Evolutionary conservation across 192 early-diverging fungal genomes (phyloP).

Genomic region (Podila horticola): DNA sequence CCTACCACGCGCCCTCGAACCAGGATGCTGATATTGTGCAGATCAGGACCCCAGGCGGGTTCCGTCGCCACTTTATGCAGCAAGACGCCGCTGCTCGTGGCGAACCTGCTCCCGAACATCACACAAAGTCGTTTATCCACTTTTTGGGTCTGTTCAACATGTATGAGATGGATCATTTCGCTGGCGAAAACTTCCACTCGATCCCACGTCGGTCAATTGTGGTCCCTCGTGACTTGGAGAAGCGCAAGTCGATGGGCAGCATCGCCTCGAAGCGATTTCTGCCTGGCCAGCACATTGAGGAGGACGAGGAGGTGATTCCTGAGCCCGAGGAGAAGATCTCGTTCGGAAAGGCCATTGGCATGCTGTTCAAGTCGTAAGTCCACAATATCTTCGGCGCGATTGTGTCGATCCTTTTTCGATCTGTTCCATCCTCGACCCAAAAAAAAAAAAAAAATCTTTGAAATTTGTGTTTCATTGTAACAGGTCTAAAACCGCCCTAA

Average conservation of each 20-base stretch:
- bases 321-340: constrained; percentile 41
- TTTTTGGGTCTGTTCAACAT: constrained; percentile 44
- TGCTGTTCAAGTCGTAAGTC: constrained; percentile 65
- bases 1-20: constrained; percentile 25
- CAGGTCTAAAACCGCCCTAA: too few species aligned
- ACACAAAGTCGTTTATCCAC: constrained; percentile 39
- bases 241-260: constrained; percentile 12
- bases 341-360: constrained; percentile 53
- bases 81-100: constrained; percentile 70
- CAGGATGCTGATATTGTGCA: constrained; percentile 49
- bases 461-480: too few species aligned
- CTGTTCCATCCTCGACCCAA: too few species aligned
- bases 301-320: constrained; percentile 36
- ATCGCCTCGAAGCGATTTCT: constrained; percentile 9
- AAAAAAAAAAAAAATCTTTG: too few species aligned
- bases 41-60: constrained; percentile 80
- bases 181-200: constrained; percentile 55
- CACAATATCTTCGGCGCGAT: neutral
- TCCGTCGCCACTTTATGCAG: constrained; percentile 83
- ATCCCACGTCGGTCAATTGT: constrained; percentile 24
- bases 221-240: constrained; percentile 33
- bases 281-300: constrained; percentile 12
- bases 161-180: constrained; percentile 57
- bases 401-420: too few species aligned
- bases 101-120: constrained; percentile 59